Percentiles rank a stretch among this genome's conserved stretches.
Conservation (phyloP, 495 filamentous ascomycete genomes). For the Pyrenopolyporus hunteri region DNA sequence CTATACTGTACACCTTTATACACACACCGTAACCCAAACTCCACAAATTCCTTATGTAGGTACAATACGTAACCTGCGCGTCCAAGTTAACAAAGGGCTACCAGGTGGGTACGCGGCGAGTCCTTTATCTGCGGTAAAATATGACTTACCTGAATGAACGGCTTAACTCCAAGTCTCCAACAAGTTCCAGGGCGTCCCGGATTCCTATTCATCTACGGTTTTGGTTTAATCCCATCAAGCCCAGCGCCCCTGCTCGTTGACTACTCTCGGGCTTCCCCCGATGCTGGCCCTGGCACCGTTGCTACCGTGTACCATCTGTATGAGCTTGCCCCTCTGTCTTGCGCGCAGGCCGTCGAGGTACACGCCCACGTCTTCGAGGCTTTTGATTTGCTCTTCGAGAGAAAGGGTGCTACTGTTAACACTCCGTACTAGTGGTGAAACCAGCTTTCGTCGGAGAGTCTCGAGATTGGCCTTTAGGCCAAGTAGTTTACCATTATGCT, state of each 20-base stretch:
- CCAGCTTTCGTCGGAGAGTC: slow-evolving; percentile 73
- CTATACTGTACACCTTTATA: slow-evolving; percentile 13
- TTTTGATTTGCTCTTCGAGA: slow-evolving; percentile 82
- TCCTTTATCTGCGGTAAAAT: neutral
- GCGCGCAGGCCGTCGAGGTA: slow-evolving; percentile 75
- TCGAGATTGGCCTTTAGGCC: slow-evolving; percentile 83
- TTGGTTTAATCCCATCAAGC: slow-evolving; percentile 7
- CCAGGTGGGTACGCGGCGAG: no score
- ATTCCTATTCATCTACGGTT: neutral
- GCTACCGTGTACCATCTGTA: slow-evolving; percentile 78
- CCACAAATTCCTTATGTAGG: neutral
- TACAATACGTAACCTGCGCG: slow-evolving; percentile 4
- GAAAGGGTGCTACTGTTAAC: slow-evolving; percentile 69
- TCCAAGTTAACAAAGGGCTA: slow-evolving; percentile 4
- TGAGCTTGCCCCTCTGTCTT: slow-evolving; percentile 79
- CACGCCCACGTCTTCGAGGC: slow-evolving; percentile 76
- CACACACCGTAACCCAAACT: neutral
- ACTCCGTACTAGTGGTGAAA: slow-evolving; percentile 77
- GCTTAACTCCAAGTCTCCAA: slow-evolving; percentile 22
- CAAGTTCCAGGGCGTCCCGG: neutral
- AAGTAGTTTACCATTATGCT: slow-evolving; percentile 79
- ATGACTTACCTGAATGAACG: slow-evolving; percentile 22
- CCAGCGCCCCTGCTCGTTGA: slow-evolving; percentile 24
- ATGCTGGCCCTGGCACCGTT: slow-evolving; percentile 42
- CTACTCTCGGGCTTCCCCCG: slow-evolving; percentile 10